Evolutionary conservation across 306 rosid species (phyloP).

Genomic region (Quercus agrifolia): DNA sequence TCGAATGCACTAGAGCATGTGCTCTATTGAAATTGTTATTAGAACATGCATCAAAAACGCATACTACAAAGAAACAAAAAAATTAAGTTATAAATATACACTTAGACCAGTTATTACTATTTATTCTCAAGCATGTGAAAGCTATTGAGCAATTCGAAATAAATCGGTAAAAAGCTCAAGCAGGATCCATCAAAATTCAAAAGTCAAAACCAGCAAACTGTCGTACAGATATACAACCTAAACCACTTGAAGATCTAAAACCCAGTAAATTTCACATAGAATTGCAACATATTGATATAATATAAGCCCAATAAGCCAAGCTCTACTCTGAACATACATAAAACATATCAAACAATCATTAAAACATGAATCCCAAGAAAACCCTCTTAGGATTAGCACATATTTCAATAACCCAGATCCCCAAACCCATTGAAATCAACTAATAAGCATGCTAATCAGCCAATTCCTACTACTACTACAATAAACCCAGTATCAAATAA

Average conservation of each 20-base stretch:
- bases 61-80: background rate
- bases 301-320: background rate
- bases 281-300: no score
- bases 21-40: background rate
- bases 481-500: background rate
- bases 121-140: background rate
- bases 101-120: background rate
- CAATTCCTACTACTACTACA: background rate
- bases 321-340: background rate
- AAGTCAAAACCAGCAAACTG: background rate
- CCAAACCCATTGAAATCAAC: background rate
- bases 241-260: no score
- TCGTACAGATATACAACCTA: background rate
- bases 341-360: background rate
- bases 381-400: background rate
- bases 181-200: background rate
- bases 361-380: slow-evolving; percentile 9
- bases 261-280: no score
- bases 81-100: background rate
- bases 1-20: background rate
- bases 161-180: background rate
- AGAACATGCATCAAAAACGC: background rate
- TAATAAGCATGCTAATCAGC: background rate
- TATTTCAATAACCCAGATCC: background rate
- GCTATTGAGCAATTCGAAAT: background rate